Percentiles rank a stretch among this genome's conserved stretches.
phyloP scores from a whole-genome alignment of 345 rosid species.

The Salix viminalis region DNA sequence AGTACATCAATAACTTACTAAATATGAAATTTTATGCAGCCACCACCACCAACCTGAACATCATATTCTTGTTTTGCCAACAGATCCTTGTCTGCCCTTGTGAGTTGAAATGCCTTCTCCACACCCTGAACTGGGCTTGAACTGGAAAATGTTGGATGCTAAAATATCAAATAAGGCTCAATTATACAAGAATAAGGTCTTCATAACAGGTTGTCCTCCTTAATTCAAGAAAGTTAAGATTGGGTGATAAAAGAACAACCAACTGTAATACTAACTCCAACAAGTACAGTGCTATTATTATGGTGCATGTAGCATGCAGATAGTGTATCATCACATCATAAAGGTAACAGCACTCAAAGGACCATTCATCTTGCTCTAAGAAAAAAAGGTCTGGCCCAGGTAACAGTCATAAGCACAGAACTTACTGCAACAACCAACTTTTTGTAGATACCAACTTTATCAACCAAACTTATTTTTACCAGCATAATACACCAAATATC shows the following conservation, averaged over 20 bases:
- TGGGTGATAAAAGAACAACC: not conserved
- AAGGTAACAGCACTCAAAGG: not conserved
- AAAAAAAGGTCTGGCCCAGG: not conserved
- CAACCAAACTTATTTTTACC: not conserved
- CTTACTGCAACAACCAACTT: not conserved
- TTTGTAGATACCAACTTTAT: not conserved
- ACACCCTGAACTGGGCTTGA: constrained; percentile 61
- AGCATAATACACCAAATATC: not conserved
- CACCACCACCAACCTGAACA: constrained; percentile 57
- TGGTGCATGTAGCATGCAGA: not conserved
- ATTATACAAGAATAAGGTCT: not conserved
- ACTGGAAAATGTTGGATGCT: constrained; percentile 40
- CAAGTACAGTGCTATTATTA: not conserved
- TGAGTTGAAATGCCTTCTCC: constrained; percentile 67
- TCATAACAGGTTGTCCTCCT: not conserved
- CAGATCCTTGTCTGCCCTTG: constrained; percentile 68
- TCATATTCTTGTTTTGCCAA: constrained; percentile 64
- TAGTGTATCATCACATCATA: not conserved
- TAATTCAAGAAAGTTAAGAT: not conserved
- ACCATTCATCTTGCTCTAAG: not conserved
- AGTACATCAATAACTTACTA: constrained; percentile 1
- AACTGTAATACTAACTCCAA: not conserved
- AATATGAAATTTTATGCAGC: not conserved
- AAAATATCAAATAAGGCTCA: constrained; percentile 20
- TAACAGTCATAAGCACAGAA: not conserved